A percentile compares a stretch with the other conserved stretches of the same genome.
These are phyloP conservation scores for Eucalyptus globulus DNA, from an alignment of 345 rosid species.

Conservation along the genomic window DNA sequence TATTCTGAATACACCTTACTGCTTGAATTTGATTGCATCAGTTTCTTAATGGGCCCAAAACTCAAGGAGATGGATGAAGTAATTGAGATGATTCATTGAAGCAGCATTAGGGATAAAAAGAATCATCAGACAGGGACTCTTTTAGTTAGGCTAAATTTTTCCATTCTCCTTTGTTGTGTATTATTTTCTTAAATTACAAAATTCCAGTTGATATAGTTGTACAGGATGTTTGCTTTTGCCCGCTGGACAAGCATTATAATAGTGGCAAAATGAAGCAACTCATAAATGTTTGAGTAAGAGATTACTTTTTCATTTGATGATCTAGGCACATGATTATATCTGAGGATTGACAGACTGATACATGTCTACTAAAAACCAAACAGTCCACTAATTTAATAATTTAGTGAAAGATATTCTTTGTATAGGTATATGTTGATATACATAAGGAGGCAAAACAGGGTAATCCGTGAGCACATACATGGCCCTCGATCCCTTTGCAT, in stretches of 20 bases:
- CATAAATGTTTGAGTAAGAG: not conserved
- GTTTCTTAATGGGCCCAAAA: slow-evolving; percentile 66
- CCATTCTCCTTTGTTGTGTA: not conserved
- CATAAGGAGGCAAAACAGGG: not conserved
- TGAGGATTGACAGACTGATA: not conserved
- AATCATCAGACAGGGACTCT: slow-evolving; percentile 31
- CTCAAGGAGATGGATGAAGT: slow-evolving; percentile 88
- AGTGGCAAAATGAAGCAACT: not conserved
- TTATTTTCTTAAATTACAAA: not conserved
- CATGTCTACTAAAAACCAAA: not conserved
- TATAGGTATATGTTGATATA: not conserved
- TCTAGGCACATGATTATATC: not conserved
- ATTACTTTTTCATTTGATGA: not conserved
- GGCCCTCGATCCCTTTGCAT: not conserved
- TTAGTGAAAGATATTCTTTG: not conserved
- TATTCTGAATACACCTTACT: not conserved
- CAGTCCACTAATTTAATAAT: not conserved
- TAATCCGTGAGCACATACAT: not conserved
- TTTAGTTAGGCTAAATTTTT: slow-evolving; percentile 37
- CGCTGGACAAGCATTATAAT: not conserved
- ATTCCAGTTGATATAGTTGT: not conserved
- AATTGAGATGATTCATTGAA: slow-evolving; percentile 50
- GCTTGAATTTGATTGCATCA: slow-evolving; percentile 10
- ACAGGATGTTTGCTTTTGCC: not conserved
- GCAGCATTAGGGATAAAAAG: slow-evolving; percentile 14